These are phyloP conservation scores for Raffaelea albimanens DNA, from an alignment of 2,329 filamentous ascomycete genomes.

Conservation along the genomic window DNA sequence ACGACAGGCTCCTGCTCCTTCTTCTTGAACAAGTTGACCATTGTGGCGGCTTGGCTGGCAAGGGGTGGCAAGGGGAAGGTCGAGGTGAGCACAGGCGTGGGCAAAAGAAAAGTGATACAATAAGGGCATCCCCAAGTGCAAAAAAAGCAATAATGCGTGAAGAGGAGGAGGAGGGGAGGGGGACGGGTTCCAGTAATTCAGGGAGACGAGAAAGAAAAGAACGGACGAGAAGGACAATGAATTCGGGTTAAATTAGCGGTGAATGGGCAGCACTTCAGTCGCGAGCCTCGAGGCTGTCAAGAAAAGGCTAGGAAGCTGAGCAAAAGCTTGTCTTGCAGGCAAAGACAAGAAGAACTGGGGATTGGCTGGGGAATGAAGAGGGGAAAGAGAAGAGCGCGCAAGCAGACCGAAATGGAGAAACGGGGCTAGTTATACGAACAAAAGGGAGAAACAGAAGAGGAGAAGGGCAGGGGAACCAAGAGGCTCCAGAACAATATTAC, in stretches of 20 bases:
- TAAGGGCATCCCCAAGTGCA: too few relatives aligned
- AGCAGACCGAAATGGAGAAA: not conserved
- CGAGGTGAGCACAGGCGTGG: not conserved
- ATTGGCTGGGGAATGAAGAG: not conserved
- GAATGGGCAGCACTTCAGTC: too few relatives aligned
- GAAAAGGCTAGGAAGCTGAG: not conserved
- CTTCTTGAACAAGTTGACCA: conserved; percentile 7
- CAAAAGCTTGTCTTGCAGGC: too few relatives aligned
- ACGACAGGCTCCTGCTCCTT: conserved; percentile 1
- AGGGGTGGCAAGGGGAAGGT: not conserved
- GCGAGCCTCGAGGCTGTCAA: too few relatives aligned
- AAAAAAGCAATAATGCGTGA: too few relatives aligned
- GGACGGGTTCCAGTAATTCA: too few relatives aligned
- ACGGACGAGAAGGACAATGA: not conserved
- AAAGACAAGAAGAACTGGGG: too few relatives aligned
- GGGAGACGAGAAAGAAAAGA: not conserved
- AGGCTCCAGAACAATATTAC: not conserved
- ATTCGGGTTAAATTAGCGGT: not conserved
- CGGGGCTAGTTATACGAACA: not conserved
- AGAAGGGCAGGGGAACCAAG: not conserved
- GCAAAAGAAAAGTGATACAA: too few relatives aligned
- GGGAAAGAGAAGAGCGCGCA: not conserved
- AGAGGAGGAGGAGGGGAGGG: too few relatives aligned
- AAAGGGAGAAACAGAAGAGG: not conserved
- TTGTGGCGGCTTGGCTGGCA: not conserved